Base-by-base conservation (phyloP, 2,329 filamentous ascomycete species). In the Didymella lethalis region DNA sequence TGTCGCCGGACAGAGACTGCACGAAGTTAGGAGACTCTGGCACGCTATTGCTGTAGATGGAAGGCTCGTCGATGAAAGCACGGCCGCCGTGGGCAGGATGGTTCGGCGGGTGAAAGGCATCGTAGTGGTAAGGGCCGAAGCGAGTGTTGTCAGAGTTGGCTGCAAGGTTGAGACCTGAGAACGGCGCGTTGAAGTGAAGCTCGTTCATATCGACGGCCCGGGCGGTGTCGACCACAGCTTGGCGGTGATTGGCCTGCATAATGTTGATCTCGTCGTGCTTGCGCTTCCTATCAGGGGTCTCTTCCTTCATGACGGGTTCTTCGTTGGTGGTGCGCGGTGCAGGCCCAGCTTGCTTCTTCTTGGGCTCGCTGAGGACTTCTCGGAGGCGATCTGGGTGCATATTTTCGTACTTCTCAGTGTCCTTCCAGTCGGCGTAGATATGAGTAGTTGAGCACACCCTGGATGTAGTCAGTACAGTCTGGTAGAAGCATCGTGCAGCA, bases 191-290 rank as follows among this genome's bases (percentile, higher is more conserved):
- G 34, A 41, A 41, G 28, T 57, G 32, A 11, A 57, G 46, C 6
- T 57, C n/a, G 12, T 49, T 32, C 54, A 57, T 51, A 32, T 36
- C 31, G 20, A 48, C 47, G 26, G 46, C 54, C 18, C 40, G 20
- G n/a, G 25, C 31, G 10, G 54, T 16, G 14, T 57, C 41, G 25
- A 57, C 54, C 3, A 32, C 32, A 47, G 41, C 12, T 16, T 47
- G 40, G 7, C 18, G n/a, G 23, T 57, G 47, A 16, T 23, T 26
- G 5, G 16, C 20, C 26, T 51, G 32, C 29, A 41, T 41, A 26
- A 20, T 51, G 18, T 14, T 10, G 1, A 36, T 29, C 23, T 57
- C 54, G 5, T 47, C 18, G 28, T 44, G 43, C 48, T 47, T 57
- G 11, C 47, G 48, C 41, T 57, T 57, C 26, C 34, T 50, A 4